These are phyloP conservation scores for Allomyces javanicus DNA, from an alignment of 192 early-diverging fungal genomes.

Conservation along the genomic window DNA sequence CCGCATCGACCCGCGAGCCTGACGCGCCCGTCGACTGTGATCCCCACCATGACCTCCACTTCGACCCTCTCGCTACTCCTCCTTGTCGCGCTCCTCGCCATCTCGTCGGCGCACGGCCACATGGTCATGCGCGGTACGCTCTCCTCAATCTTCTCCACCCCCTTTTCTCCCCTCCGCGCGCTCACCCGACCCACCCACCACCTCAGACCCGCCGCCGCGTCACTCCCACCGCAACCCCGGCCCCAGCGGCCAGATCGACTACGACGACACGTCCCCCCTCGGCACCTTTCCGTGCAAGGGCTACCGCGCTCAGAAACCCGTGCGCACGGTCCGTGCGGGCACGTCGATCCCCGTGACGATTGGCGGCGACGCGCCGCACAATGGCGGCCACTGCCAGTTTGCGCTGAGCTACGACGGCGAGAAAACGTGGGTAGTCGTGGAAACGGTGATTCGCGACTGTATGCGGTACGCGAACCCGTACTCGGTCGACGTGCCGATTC, in stretches of 20 bases:
- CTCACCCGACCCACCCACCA: too few relatives aligned
- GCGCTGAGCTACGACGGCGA: conserved; percentile 40
- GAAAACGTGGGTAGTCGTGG: conserved; percentile 37
- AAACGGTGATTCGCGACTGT: conserved; percentile 32
- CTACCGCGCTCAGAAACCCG: neutral
- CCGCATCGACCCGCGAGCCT: too few relatives aligned
- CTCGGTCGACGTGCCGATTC: conserved; percentile 35
- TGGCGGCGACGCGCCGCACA: conserved; percentile 15
- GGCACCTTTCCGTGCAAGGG: neutral
- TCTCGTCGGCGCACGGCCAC: too few relatives aligned
- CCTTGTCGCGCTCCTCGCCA: too few relatives aligned
- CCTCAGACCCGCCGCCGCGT: too few relatives aligned
- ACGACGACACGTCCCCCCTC: neutral
- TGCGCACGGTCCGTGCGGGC: neutral
- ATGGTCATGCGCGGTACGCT: too few relatives aligned
- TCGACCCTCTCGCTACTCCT: too few relatives aligned
- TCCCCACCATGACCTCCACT: too few relatives aligned
- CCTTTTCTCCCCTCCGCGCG: too few relatives aligned
- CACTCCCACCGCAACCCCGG: conserved; percentile 3
- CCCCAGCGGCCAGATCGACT: neutral
- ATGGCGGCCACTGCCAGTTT: conserved; percentile 51
- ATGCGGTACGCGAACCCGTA: conserved; percentile 15
- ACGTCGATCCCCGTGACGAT: neutral
- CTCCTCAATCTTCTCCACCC: too few relatives aligned
- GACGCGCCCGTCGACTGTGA: too few relatives aligned